Percentiles rank a stretch among this genome's conserved stretches.
These are phyloP conservation scores for Pulveroboletus sp. DNA, from an alignment of 768 basidiomycete genomes.

Conservation along the genomic window DNA sequence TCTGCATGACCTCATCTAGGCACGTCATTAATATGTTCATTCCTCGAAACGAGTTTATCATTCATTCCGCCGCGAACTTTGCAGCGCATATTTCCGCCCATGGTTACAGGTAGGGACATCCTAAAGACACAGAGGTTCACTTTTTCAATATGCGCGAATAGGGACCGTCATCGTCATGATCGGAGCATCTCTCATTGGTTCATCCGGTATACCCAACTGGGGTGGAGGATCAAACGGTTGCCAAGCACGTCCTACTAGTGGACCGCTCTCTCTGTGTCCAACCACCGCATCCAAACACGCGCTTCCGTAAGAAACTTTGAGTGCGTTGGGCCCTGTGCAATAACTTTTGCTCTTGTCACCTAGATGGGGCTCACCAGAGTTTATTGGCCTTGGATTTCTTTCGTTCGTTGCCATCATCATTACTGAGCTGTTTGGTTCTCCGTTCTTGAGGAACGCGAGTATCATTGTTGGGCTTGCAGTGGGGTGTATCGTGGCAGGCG, in stretches of 20 bases:
- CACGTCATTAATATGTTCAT: constrained; percentile 70
- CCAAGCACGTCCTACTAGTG: constrained; percentile 50
- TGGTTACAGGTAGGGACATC: constrained; percentile 56
- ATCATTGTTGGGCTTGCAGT: constrained; percentile 72
- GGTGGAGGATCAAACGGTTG: constrained; percentile 80
- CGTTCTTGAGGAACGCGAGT: constrained; percentile 77
- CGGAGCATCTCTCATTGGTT: constrained; percentile 70
- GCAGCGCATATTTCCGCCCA: constrained; percentile 69
- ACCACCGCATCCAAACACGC: constrained; percentile 65
- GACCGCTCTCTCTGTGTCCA: constrained; percentile 70
- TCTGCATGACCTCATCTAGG: constrained; percentile 35
- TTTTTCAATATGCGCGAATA: constrained; percentile 14
- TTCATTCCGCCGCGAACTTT: constrained; percentile 65
- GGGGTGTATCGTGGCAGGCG: constrained; percentile 78
- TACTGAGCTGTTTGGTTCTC: constrained; percentile 78
- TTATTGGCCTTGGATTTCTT: constrained; percentile 84
- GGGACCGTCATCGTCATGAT: constrained; percentile 80
- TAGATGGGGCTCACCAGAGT: constrained; percentile 78
- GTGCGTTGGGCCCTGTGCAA: not conserved
- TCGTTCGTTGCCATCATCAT: constrained; percentile 73
- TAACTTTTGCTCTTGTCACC: not conserved
- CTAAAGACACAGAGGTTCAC: not conserved
- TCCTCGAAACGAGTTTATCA: constrained; percentile 75
- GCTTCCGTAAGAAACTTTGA: constrained; percentile 43
- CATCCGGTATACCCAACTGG: constrained; percentile 76